Percentiles rank a stretch among this genome's conserved stretches.
Conservation (phyloP, 768 basidiomycete species). For the Rossbeevera mucosa region DNA sequence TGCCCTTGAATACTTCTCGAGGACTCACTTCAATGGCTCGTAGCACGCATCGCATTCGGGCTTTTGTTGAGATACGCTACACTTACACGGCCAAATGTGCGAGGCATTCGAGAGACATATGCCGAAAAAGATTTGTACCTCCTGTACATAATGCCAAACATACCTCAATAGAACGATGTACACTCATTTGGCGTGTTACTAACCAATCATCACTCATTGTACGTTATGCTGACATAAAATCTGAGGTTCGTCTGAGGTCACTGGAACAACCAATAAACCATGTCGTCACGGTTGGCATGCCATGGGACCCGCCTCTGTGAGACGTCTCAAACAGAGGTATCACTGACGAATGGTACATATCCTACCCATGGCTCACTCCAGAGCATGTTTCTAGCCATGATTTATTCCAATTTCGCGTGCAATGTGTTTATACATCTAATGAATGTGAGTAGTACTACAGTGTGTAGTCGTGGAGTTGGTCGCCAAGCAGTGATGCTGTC, state of each 20-base stretch:
- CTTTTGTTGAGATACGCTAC: too few relatives aligned
- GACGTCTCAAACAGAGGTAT: neutral
- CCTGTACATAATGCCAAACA: neutral
- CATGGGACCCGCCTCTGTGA: neutral
- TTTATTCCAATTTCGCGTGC: neutral
- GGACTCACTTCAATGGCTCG: constrained; percentile 71
- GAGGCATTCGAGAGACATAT: neutral
- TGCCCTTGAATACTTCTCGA: constrained; percentile 52
- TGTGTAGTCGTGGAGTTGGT: constrained; percentile 16
- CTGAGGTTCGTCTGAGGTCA: neutral
- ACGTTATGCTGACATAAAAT: neutral
- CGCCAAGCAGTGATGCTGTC: neutral
- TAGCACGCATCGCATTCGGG: constrained; percentile 78
- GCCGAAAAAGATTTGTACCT: neutral
- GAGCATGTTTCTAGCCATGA: too few relatives aligned
- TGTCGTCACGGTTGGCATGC: neutral
- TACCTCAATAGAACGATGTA: neutral
- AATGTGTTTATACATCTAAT: constrained; percentile 12
- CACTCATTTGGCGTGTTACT: neutral
- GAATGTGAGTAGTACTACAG: constrained; percentile 25
- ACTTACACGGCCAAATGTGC: neutral
- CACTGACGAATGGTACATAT: neutral
- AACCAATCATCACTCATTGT: neutral
- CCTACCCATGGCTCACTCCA: too few relatives aligned
- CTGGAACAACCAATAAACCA: neutral